These are phyloP conservation scores for Nakazawaea sp. DNA, from an alignment of 805 yeast genomes.

Conservation along the genomic window DNA sequence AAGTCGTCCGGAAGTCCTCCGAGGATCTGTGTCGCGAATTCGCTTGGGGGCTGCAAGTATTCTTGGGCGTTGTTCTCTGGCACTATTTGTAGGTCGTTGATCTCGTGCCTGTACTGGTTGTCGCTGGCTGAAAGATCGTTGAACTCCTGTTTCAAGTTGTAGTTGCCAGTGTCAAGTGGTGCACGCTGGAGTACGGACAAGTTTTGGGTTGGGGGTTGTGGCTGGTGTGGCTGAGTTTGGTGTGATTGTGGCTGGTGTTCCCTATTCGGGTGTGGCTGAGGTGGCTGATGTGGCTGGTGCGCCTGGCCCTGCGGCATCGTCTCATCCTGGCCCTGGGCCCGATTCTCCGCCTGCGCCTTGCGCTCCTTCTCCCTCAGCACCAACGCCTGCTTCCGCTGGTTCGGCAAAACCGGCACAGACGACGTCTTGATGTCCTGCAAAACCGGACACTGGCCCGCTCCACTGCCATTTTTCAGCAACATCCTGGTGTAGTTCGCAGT, in stretches of 20 bases:
- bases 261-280: not conserved
- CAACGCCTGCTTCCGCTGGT: constrained; percentile 8
- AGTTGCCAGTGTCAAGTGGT: no score
- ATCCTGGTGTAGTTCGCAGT: constrained; percentile 23
- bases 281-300: not conserved
- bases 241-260: no score
- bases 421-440: constrained; percentile 11
- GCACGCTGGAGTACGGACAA: no score
- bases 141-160: not conserved
- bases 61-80: not conserved
- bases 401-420: constrained; percentile 10
- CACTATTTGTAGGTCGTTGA: not conserved
- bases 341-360: constrained; percentile 3
- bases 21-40: constrained; percentile 8
- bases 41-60: constrained; percentile 4
- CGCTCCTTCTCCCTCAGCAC: constrained; percentile 1
- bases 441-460: constrained; percentile 13
- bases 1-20: constrained; percentile 6
- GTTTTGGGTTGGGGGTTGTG: no score
- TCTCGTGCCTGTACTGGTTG: not conserved
- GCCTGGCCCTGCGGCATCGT: not conserved
- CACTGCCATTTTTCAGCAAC: constrained; percentile 6
- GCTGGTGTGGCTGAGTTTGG: no score
- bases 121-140: not conserved
- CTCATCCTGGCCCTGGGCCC: constrained; percentile 11